Evolutionary conservation across 2,329 filamentous ascomycete genomes (phyloP), one percentile per base, ranked within the genome.

Genomic region (Beauveria sp.): DNA sequence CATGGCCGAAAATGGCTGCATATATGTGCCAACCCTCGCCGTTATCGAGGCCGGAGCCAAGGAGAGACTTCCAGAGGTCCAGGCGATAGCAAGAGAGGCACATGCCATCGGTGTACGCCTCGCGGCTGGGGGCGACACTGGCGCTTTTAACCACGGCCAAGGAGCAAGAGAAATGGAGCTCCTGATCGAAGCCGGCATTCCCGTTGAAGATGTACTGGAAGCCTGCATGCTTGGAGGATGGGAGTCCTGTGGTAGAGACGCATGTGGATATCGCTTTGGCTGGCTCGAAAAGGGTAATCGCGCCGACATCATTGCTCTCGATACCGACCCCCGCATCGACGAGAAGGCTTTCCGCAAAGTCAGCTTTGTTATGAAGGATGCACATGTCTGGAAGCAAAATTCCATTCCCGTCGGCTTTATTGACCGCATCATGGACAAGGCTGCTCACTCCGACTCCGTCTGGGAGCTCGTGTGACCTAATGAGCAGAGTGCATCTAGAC

Each of bases 291-390:
- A 75, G 55, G 81, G 80, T 0, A 75, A 71, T 44, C 70, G 77
- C 9, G 81, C 81, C 0, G 82, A 84, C 69, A 74, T 84, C 12
- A 74, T 83, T 53, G 80, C 79, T 0, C 62, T 84, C 12, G 71
- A 76, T 2, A 69, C 73, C 0, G 77, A 83, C 64, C 75, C 78
- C 3, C 70, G 71, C 28, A 63, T 70, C 22, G 77, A 81, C 59
- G 41, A 67, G 1, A 64, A 67, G 22, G 76, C 76, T 2, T 62
- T 84, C 34, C 73, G 80, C 57, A 76, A 73, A 61, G 77, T 84
- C 1, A 72, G 68, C 57, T 83, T 83, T 67, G 81, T 84, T 20
- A 84, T 84, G 80, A 84, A 84, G 67, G 81, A 84, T 65, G 81
- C 74, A 1, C 73, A 66, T 54, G 71, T 83, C 9, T 83, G 79